Base-by-base conservation (phyloP, 208 protist species). In the Acanthamoeba royreba region DNA sequence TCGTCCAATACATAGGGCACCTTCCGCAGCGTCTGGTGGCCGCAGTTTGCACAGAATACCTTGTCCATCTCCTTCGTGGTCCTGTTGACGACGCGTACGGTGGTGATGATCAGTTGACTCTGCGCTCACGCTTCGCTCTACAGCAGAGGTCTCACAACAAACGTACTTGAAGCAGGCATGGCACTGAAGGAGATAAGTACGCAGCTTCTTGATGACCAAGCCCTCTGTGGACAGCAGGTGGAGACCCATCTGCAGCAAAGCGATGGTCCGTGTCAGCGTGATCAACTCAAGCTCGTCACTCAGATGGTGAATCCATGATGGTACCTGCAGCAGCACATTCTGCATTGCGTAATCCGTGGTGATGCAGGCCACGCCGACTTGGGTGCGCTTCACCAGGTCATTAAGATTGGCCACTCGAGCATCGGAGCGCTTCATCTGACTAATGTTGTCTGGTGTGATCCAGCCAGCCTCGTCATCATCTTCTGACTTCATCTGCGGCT, bases 341-440 rank as follows among this genome's bases (percentile, higher is more conserved):
- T 95, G 94, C 90, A 95, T 94, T 22, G 94, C 94, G 49, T 66
- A 89, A 40, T 95, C 94, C 1, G 92, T 85, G 40, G 94, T 95
- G 38, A 93, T 86, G 55, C 87, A 93, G 13, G 79, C 93, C 52
- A 95, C 93, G 4, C 63, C 63, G 4, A 43, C 74, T 46, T 58
- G 19, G 61, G 13, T 13, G 43, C 61, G 13, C 53, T 35, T 17
- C 49, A 52, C 31, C 22, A 53, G 83, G 42, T 53, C 61, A 49
- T 45, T 69, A 42, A 72, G 40, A 33, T 28, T 28, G 7, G 43
- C 38, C 25, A 38, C 28, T 47, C 31, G 31, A 28, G 61, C 5
- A 25, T 25, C 35, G 31, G 61, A 53, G 46, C 53, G 49, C 55
- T 88, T 69, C 40, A 46, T 88, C 33, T 92, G 45, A 1, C 35